phyloP scores from a whole-genome alignment of 176 grass and related monocot species.

The Oryza coarctata region DNA sequence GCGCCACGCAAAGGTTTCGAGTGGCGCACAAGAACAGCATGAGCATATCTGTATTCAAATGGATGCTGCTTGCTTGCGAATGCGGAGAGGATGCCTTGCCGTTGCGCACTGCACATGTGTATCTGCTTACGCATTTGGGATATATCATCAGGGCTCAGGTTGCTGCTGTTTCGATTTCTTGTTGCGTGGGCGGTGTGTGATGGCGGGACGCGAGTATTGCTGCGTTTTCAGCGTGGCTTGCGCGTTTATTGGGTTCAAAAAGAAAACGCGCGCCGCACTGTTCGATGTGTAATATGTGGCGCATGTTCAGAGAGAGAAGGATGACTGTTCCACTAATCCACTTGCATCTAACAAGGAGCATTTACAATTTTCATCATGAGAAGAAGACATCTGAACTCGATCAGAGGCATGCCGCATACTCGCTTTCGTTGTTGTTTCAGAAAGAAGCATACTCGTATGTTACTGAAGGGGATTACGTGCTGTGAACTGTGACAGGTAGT shows the following conservation, averaged over 20 bases:
- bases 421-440: not conserved
- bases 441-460: not conserved
- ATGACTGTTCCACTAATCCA: not conserved
- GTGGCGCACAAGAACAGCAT: not conserved
- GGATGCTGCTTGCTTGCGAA: not conserved
- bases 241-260: not conserved
- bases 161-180: not conserved
- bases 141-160: not conserved
- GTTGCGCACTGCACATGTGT: not conserved
- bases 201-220: not conserved
- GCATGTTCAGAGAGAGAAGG: not conserved
- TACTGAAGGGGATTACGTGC: not conserved
- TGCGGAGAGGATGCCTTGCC: not conserved
- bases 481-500: not conserved
- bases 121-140: not conserved
- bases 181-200: not conserved
- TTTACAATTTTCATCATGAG: not conserved
- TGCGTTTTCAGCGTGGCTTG: not conserved
- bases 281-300: not conserved
- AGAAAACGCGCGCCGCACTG: not conserved
- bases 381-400: not conserved
- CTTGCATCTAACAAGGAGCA: not conserved
- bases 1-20: not conserved
- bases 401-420: not conserved
- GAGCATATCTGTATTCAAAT: not conserved